Conservation (phyloP, 495 filamentous ascomycete genomes). For the Schizothecium vesticola region DNA sequence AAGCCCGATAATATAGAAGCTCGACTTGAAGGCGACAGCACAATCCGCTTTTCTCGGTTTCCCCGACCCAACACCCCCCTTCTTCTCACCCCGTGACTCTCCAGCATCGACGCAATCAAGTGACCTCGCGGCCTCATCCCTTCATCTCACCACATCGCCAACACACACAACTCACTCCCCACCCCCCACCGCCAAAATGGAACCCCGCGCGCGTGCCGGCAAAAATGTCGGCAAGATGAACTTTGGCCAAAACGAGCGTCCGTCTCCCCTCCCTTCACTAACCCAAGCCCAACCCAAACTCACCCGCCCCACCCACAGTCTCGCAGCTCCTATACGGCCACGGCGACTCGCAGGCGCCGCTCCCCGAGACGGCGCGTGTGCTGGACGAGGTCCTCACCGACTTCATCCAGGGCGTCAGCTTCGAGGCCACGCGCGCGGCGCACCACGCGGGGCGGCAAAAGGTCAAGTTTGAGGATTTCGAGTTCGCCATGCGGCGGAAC, state of each 20-base stretch:
- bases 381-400: constrained; percentile 94
- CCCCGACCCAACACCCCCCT: background rate
- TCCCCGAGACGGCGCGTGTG: constrained; percentile 75
- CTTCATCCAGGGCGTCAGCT: constrained; percentile 81
- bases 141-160: background rate
- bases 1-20: background rate
- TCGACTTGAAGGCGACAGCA: background rate
- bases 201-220: constrained; percentile 69
- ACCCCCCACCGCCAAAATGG: constrained; percentile 42
- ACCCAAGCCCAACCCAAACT: background rate
- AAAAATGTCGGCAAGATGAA: constrained; percentile 88
- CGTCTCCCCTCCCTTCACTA: constrained; percentile 19
- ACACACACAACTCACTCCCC: background rate
- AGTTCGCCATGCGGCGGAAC: constrained; percentile 82
- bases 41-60: background rate
- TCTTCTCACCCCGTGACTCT: background rate
- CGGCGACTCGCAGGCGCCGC: constrained; percentile 66
- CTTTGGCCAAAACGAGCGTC: constrained; percentile 72
- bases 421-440: constrained; percentile 77
- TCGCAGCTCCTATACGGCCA: constrained; percentile 77
- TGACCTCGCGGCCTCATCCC: background rate
- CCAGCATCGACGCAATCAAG: background rate
- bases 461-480: constrained; percentile 96
- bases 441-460: constrained; percentile 81
- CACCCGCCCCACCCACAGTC: constrained; percentile 44